Percentiles rank a stretch among this genome's conserved stretches.
phyloP scores from a whole-genome alignment of 164 flowering plant species.

The Brasenia schreberi region DNA sequence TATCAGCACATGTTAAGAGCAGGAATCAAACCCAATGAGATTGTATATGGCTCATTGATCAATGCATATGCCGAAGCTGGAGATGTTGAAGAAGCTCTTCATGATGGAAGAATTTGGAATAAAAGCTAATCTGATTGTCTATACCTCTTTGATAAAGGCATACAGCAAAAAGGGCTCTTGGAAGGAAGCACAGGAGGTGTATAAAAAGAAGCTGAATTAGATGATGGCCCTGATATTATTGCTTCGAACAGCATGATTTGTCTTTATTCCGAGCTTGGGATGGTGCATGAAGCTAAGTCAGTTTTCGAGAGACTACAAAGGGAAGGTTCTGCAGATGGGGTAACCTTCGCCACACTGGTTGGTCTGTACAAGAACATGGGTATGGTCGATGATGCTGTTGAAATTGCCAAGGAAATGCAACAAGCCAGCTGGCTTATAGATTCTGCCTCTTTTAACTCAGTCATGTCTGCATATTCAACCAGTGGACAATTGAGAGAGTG shows the following conservation, averaged over 20 bases:
- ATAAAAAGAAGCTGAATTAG: slow-evolving; percentile 40
- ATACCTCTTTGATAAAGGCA: slow-evolving; percentile 78
- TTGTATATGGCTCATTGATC: slow-evolving; percentile 70
- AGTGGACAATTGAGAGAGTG: slow-evolving; percentile 58
- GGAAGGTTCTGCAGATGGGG: slow-evolving; percentile 51
- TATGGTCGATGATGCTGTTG: slow-evolving; percentile 66
- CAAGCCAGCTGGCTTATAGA: slow-evolving; percentile 50
- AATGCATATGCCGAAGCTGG: slow-evolving; percentile 79
- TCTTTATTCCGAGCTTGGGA: slow-evolving; percentile 68
- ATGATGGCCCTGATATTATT: slow-evolving; percentile 59
- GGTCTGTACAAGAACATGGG: slow-evolving; percentile 66
- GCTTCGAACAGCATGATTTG: slow-evolving; percentile 78
- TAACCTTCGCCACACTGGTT: slow-evolving; percentile 77
- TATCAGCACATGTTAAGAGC: slow-evolving; percentile 42
- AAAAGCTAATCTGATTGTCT: slow-evolving; percentile 47
- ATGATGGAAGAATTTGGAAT: slow-evolving; percentile 56
- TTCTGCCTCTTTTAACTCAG: slow-evolving; percentile 44
- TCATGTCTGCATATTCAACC: slow-evolving; percentile 58
- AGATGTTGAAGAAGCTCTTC: slow-evolving; percentile 54
- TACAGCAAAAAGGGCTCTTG: slow-evolving; percentile 55
- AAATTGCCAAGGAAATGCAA: slow-evolving; percentile 74
- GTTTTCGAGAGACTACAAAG: slow-evolving; percentile 41
- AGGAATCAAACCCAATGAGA: slow-evolving; percentile 70
- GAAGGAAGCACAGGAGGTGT: slow-evolving; percentile 51
- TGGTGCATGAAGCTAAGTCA: slow-evolving; percentile 57